Percentiles rank a stretch among this genome's conserved stretches.
Evolutionary conservation across 163 green algal genomes (phyloP).

Genomic region (Dunaliella salina): DNA sequence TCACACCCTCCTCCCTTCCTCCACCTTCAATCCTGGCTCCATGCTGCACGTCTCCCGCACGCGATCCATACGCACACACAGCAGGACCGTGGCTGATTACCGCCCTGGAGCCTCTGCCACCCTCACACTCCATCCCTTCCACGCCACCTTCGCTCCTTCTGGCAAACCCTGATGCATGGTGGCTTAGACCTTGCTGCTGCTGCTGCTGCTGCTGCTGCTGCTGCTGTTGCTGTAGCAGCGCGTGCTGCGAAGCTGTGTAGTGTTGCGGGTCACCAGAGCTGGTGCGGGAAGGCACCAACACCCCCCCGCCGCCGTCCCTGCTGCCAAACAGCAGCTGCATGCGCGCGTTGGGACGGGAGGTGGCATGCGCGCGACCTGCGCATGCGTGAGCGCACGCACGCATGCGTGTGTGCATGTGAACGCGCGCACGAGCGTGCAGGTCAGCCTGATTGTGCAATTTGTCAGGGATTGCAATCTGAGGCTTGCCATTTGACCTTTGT

Average conservation of each 20-base stretch:
- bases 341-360: not conserved
- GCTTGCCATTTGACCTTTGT: not conserved
- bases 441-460: not conserved
- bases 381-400: not conserved
- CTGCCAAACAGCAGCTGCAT: not conserved
- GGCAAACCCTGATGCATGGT: no score
- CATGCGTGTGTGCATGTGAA: not conserved
- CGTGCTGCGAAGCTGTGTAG: no score
- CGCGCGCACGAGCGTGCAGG: no score
- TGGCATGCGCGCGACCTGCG: not conserved
- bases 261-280: not conserved
- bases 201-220: not conserved
- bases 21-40: no score
- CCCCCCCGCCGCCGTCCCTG: not conserved
- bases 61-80: not conserved
- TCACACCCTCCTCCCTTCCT: no score
- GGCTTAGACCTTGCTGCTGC: not conserved
- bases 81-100: not conserved
- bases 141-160: no score
- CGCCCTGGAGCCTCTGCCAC: no score
- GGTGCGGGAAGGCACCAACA: not conserved
- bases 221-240: not conserved
- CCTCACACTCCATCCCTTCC: no score
- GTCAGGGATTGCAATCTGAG: not conserved
- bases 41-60: not conserved